A percentile compares a stretch with the other conserved stretches of the same genome.
Evolutionary conservation across 805 yeast genomes (phyloP).

Genomic region (Lipomyces oligophaga): DNA sequence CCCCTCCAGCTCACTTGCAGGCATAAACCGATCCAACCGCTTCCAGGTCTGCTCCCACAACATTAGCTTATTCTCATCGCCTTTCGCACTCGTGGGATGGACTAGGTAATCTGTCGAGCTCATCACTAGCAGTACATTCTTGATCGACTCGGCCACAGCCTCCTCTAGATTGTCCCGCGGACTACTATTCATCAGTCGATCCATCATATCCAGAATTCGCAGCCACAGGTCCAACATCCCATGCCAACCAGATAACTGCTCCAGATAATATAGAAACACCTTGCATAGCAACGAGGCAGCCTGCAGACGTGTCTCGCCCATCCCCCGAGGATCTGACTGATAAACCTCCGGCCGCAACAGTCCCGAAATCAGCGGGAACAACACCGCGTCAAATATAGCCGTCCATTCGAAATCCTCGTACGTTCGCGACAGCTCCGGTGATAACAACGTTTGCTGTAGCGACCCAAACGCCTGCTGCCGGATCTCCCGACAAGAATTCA

Average conservation of each 20-base stretch:
- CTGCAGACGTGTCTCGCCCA: slow-evolving; percentile 61
- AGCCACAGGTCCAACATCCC: slow-evolving; percentile 39
- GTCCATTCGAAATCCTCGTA: slow-evolving; percentile 35
- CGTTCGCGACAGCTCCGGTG: slow-evolving; percentile 34
- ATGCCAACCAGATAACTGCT: slow-evolving; percentile 32
- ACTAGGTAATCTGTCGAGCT: slow-evolving; percentile 32
- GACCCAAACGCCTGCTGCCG: slow-evolving; percentile 60
- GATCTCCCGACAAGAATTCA: slow-evolving; percentile 79
- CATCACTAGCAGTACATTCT: slow-evolving; percentile 43
- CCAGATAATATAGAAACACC: slow-evolving; percentile 51
- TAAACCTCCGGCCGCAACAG: slow-evolving; percentile 62
- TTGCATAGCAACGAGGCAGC: slow-evolving; percentile 66
- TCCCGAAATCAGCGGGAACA: slow-evolving; percentile 68
- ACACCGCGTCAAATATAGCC: slow-evolving; percentile 62
- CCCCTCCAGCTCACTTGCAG: slow-evolving; percentile 33
- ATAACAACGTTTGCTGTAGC: slow-evolving; percentile 52
- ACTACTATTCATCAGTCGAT: slow-evolving; percentile 40
- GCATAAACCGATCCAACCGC: slow-evolving; percentile 39
- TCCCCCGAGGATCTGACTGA: slow-evolving; percentile 58
- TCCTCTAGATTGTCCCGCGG: slow-evolving; percentile 40
- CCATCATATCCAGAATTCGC: slow-evolving; percentile 39
- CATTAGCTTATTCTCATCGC: slow-evolving; percentile 24
- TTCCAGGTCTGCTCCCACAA: slow-evolving; percentile 42
- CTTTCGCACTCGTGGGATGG: slow-evolving; percentile 31
- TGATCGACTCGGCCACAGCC: slow-evolving; percentile 41